These are phyloP conservation scores for Friedmanniomyces endolithicus DNA, from an alignment of 495 filamentous ascomycete genomes.

Conservation along the genomic window DNA sequence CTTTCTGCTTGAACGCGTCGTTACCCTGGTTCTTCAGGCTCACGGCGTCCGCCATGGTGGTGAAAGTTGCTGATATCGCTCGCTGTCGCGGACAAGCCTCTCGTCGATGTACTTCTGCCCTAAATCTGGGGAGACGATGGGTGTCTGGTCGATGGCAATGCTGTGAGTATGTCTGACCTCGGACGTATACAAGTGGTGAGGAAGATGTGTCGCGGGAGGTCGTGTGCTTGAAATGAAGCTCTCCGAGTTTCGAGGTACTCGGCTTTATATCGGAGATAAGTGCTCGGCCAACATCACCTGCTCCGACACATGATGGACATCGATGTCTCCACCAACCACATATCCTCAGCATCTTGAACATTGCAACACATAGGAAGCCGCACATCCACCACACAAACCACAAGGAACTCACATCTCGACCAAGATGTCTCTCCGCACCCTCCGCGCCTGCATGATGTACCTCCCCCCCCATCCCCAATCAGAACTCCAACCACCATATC, in stretches of 20 bases:
- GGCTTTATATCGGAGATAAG: neutral
- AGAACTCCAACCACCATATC: neutral
- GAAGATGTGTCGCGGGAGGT: neutral
- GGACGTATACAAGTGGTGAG: too few relatives aligned
- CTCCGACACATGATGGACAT: too few relatives aligned
- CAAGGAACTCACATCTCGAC: conserved; percentile 27
- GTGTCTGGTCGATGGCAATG: too few relatives aligned
- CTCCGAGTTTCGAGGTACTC: neutral
- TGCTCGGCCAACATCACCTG: neutral
- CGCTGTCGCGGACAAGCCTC: neutral
- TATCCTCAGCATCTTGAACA: too few relatives aligned
- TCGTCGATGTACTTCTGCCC: too few relatives aligned
- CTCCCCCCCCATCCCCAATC: too few relatives aligned
- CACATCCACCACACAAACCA: neutral
- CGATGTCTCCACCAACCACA: too few relatives aligned
- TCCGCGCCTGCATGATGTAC: conserved; percentile 88
- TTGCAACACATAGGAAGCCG: too few relatives aligned
- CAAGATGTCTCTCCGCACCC: conserved; percentile 41
- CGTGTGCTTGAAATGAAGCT: neutral
- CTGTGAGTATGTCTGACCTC: neutral
- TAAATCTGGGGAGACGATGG: too few relatives aligned
- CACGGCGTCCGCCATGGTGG: conserved; percentile 50
- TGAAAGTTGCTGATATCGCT: neutral
- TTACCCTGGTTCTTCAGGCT: conserved; percentile 89
- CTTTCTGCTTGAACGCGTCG: conserved; percentile 73